Evolutionary conservation across 345 rosid genomes (phyloP).

Genomic region (Syzygium grande): DNA sequence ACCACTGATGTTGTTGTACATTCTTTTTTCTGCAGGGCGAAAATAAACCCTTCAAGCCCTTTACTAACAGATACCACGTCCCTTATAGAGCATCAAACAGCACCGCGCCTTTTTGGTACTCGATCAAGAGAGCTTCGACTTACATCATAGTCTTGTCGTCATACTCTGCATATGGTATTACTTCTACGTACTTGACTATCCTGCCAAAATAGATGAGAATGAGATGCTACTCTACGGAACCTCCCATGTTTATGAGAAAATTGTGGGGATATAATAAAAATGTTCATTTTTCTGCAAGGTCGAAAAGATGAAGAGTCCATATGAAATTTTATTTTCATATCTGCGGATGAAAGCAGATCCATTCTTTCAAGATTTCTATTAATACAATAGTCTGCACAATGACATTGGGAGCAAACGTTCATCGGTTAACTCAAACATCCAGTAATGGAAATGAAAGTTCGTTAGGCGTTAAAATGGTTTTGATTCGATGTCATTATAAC

Average conservation of each 20-base stretch:
- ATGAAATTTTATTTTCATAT: neutral
- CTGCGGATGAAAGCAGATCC: neutral
- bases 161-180: conserved; percentile 38
- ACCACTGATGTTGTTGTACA: neutral
- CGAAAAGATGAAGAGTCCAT: neutral
- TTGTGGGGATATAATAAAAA: no score
- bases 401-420: neutral
- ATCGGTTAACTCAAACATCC: neutral
- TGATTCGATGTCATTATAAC: neutral
- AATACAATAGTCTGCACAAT: neutral
- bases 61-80: conserved; percentile 13
- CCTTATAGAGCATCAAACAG: conserved; percentile 35
- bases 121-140: conserved; percentile 37
- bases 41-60: conserved; percentile 32
- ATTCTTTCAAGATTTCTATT: neutral
- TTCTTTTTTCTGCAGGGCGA: conserved; percentile 19
- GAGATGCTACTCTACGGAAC: neutral
- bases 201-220: neutral
- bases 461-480: neutral
- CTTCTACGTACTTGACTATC: neutral
- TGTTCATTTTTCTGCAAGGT: neutral
- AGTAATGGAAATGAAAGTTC: neutral
- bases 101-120: conserved; percentile 39
- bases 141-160: conserved; percentile 34
- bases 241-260: neutral